These are phyloP conservation scores for Crithidia sp. DNA, from an alignment of 208 protist genomes.

Conservation along the genomic window DNA sequence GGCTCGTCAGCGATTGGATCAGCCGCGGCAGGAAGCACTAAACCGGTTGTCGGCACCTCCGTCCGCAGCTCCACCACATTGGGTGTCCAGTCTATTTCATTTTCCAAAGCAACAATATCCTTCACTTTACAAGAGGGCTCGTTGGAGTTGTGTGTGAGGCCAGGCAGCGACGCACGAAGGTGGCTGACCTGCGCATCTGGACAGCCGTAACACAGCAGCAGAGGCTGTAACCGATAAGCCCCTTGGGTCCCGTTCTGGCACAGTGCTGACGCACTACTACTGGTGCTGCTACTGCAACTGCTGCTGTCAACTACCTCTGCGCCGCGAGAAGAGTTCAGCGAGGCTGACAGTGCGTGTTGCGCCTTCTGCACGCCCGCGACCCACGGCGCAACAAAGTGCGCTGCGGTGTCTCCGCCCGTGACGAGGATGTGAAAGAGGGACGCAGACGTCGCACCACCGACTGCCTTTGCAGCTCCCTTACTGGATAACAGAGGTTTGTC, in stretches of 20 bases:
- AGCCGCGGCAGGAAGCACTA: not conserved
- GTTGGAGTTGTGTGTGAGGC: not conserved
- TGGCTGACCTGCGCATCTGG: slow-evolving; percentile 11
- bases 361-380: too few relatives aligned
- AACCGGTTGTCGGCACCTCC: slow-evolving; percentile 9
- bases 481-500: too few relatives aligned
- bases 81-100: not conserved
- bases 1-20: not conserved
- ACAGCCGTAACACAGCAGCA: slow-evolving; percentile 23
- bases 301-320: not conserved
- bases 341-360: too few relatives aligned
- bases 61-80: slow-evolving; percentile 17
- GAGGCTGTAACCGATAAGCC: not conserved
- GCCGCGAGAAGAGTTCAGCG: too few relatives aligned
- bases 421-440: too few relatives aligned
- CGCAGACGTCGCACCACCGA: too few relatives aligned
- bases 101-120: not conserved
- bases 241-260: not conserved
- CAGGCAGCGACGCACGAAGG: not conserved
- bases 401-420: too few relatives aligned
- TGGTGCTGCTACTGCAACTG: not conserved
- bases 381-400: too few relatives aligned
- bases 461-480: too few relatives aligned
- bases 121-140: not conserved
- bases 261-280: not conserved